Evolutionary conservation across 495 filamentous ascomycete genomes (phyloP).

Genomic region (Penicillium manginii): DNA sequence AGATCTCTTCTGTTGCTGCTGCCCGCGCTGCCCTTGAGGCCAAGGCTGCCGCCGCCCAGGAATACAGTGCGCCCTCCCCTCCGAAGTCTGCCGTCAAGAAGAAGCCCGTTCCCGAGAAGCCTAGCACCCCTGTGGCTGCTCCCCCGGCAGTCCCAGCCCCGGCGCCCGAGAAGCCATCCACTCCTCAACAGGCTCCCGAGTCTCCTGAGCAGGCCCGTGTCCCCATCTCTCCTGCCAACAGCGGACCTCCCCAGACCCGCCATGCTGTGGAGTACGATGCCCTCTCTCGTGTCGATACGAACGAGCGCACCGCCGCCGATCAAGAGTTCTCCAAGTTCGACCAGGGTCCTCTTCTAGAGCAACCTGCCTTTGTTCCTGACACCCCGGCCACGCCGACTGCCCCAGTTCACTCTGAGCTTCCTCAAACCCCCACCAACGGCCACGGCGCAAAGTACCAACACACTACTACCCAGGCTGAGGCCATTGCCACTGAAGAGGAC

Average conservation of each 20-base stretch:
- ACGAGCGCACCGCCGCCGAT: conserved; percentile 66
- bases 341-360: conserved; percentile 85
- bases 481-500: conserved; percentile 25
- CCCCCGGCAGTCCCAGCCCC: conserved; percentile 14
- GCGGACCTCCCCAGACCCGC: conserved; percentile 52
- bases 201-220: conserved; percentile 27
- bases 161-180: conserved; percentile 21
- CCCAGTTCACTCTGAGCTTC: conserved; percentile 14
- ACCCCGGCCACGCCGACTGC: conserved; percentile 20
- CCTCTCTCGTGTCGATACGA: conserved; percentile 64
- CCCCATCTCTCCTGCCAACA: conserved; percentile 1
- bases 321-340: conserved; percentile 83
- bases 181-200: conserved; percentile 26
- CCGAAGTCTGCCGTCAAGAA: conserved; percentile 39
- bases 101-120: conserved; percentile 38
- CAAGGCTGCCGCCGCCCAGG: conserved; percentile 45
- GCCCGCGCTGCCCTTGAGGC: conserved; percentile 55
- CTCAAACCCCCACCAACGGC: conserved; percentile 28
- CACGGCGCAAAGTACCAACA: conserved; percentile 30
- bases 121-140: conserved; percentile 18
- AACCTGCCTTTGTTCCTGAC: conserved; percentile 82
- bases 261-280: conserved; percentile 54
- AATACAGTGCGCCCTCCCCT: conserved; percentile 25
- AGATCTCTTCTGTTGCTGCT: conserved; percentile 49
- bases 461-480: conserved; percentile 29